A percentile compares a stretch with the other conserved stretches of the same genome.
These are phyloP conservation scores for Phaeotremella fagi DNA, from an alignment of 768 basidiomycete genomes.

Conservation along the genomic window DNA sequence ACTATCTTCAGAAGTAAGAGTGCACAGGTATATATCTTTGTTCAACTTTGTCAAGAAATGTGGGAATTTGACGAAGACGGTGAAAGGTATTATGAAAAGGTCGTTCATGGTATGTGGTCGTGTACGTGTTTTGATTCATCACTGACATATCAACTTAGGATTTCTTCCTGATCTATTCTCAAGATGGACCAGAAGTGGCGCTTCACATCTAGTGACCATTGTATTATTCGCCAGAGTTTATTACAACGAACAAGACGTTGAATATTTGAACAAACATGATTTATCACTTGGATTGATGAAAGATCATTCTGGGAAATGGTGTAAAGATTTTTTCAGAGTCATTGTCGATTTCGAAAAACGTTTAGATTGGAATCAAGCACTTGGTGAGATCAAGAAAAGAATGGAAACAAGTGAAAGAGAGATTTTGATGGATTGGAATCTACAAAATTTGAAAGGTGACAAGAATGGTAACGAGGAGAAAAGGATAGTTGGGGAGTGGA, in stretches of 20 bases:
- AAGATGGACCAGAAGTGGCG: slow-evolving; percentile 75
- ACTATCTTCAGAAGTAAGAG: slow-evolving; percentile 83
- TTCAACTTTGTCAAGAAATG: slow-evolving; percentile 91
- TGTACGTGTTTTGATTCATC: neutral
- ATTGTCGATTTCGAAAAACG: slow-evolving; percentile 87
- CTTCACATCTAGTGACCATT: slow-evolving; percentile 90
- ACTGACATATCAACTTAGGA: slow-evolving; percentile 51
- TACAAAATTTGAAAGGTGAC: slow-evolving; percentile 50
- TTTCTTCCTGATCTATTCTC: slow-evolving; percentile 85
- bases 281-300: slow-evolving; percentile 53
- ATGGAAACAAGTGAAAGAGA: slow-evolving; percentile 80
- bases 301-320: slow-evolving; percentile 72
- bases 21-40: slow-evolving; percentile 86
- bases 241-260: slow-evolving; percentile 43
- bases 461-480: slow-evolving; percentile 28
- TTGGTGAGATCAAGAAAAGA: slow-evolving; percentile 73
- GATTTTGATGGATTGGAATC: slow-evolving; percentile 82
- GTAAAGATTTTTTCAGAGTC: slow-evolving; percentile 95
- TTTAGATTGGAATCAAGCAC: slow-evolving; percentile 78
- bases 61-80: slow-evolving; percentile 98
- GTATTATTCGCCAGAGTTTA: slow-evolving; percentile 87
- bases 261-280: slow-evolving; percentile 31
- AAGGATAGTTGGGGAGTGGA: slow-evolving; percentile 44
- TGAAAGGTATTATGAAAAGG: slow-evolving; percentile 91
- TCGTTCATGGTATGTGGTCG: slow-evolving; percentile 64